Evolutionary conservation across 2,329 filamentous ascomycete species (phyloP).

Genomic region (Penicillium sp.): DNA sequence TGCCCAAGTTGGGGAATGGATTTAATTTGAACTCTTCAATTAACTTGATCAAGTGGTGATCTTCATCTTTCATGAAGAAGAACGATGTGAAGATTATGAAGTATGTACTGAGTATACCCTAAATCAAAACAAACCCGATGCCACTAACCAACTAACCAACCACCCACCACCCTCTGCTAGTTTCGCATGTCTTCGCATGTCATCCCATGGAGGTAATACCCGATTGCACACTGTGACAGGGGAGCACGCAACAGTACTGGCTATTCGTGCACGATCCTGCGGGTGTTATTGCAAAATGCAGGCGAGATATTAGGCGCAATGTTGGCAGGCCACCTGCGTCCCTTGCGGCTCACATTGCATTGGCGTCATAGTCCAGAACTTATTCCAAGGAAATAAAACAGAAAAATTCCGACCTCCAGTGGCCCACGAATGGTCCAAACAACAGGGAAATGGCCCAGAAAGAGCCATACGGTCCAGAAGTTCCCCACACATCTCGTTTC

Average conservation of each 20-base stretch:
- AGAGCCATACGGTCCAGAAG: conserved; percentile 20
- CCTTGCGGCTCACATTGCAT: conserved; percentile 29
- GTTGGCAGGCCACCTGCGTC: conserved; percentile 11
- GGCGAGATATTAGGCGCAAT: conserved; percentile 8
- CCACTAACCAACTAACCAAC: neutral
- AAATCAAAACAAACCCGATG: neutral
- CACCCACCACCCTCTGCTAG: neutral
- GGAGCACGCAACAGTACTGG: conserved; percentile 4
- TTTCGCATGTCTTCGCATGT: neutral
- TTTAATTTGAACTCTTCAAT: neutral
- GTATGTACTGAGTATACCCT: neutral
- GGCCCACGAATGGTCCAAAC: conserved; percentile 9
- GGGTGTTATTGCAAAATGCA: conserved; percentile 12
- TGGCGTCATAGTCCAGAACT: conserved; percentile 13
- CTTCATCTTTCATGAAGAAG: no score
- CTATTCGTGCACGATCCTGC: conserved; percentile 12
- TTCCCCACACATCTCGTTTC: conserved; percentile 25
- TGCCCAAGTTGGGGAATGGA: neutral
- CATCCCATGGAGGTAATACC: conserved; percentile 1
- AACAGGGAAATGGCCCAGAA: conserved; percentile 7
- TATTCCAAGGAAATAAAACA: conserved; percentile 7
- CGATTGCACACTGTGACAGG: conserved; percentile 1
- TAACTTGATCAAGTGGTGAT: neutral
- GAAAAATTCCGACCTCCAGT: conserved; percentile 19
- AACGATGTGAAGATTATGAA: neutral